These are phyloP conservation scores for Apiosordaria backusii DNA, from an alignment of 495 filamentous ascomycete genomes.

Conservation along the genomic window DNA sequence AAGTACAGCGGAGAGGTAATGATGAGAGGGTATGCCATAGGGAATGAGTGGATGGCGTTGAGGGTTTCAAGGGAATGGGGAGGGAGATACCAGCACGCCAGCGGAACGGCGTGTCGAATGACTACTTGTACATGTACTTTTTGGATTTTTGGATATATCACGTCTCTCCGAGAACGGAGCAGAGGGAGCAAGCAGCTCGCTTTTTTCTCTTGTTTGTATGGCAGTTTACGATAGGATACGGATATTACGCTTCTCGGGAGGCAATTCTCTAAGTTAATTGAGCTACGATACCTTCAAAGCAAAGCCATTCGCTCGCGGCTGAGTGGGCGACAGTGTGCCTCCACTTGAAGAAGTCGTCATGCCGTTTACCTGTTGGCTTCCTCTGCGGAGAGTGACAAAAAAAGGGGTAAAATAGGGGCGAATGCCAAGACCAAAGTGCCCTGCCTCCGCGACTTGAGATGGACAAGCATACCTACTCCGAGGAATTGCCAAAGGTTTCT, in stretches of 20 bases:
- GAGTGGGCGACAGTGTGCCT: background rate
- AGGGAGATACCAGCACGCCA: background rate
- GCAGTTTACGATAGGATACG: background rate
- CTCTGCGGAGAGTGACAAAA: background rate
- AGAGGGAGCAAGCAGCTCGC: background rate
- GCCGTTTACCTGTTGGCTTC: background rate
- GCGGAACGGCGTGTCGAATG: background rate
- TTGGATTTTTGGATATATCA: background rate
- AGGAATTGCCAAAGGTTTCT: too few species aligned
- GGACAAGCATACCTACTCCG: too few species aligned
- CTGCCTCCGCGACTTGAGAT: too few species aligned
- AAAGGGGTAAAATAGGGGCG: background rate
- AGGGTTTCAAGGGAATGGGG: too few species aligned
- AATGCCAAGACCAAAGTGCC: background rate
- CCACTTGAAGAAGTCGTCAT: background rate
- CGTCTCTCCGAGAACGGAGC: background rate
- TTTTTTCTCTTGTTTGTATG: background rate
- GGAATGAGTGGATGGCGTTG: background rate
- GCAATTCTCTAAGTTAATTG: background rate
- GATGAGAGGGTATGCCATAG: background rate
- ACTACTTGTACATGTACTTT: background rate
- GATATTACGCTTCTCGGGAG: background rate
- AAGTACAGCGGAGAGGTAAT: too few species aligned
- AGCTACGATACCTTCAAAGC: background rate
- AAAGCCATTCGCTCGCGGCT: background rate